Conservation (phyloP, 208 protist species). For the Sergeia podlipaevii region DNA sequence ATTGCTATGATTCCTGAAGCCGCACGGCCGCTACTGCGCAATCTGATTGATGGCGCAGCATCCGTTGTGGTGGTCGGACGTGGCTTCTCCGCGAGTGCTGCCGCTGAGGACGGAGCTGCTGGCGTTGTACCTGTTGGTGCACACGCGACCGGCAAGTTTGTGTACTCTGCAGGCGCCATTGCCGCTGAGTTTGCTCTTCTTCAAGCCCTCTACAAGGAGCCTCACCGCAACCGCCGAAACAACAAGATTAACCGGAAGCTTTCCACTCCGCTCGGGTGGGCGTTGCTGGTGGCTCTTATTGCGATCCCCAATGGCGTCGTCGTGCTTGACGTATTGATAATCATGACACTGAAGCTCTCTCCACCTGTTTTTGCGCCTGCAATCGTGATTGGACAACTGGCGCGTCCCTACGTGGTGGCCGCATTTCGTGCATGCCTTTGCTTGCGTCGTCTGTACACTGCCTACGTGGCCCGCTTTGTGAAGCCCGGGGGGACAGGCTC, state of each 20-base stretch:
- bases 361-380: conserved; percentile 45
- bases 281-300: conserved; percentile 32
- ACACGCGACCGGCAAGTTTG: conserved; percentile 53
- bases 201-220: conserved; percentile 42
- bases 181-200: conserved; percentile 41
- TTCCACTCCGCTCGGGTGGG: conserved; percentile 24
- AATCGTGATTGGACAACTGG: conserved; percentile 42
- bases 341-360: conserved; percentile 34
- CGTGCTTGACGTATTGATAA: conserved; percentile 37
- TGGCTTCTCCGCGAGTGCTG: conserved; percentile 13
- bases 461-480: conserved; percentile 11
- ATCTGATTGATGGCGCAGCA: conserved; percentile 32
- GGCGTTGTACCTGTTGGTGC: not conserved
- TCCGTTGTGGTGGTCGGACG: conserved; percentile 33
- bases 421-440: conserved; percentile 25
- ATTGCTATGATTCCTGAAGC: not conserved
- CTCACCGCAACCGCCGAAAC: conserved; percentile 27
- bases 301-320: conserved; percentile 50
- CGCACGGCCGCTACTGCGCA: conserved; percentile 4
- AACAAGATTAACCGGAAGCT: conserved; percentile 37
- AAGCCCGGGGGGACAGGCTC: conserved; percentile 2
- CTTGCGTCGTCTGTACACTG: conserved; percentile 13
- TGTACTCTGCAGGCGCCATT: conserved; percentile 44
- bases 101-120: not conserved
- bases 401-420: conserved; percentile 50